A percentile compares a stretch with the other conserved stretches of the same genome.
Conservation (phyloP, 345 rosid genomes). For the Pistacia integerrima region DNA sequence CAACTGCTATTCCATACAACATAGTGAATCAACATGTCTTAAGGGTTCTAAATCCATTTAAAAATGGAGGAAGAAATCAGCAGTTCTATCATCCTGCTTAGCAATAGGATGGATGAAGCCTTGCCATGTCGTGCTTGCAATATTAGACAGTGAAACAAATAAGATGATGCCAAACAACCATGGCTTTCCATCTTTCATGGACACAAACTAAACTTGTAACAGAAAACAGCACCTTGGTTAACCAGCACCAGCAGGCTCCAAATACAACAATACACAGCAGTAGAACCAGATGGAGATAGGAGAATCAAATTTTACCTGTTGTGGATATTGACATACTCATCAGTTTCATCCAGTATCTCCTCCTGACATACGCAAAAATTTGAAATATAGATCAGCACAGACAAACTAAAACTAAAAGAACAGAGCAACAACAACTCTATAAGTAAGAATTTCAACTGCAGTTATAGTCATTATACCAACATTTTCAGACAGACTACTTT, state of each 20-base stretch:
- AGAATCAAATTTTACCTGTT: slow-evolving; percentile 47
- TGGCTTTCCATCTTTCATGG: background rate
- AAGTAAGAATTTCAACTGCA: background rate
- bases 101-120: background rate
- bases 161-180: background rate
- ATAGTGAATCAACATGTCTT: background rate
- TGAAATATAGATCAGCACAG: slow-evolving; percentile 1
- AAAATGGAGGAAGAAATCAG: background rate
- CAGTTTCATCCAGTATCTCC: slow-evolving; percentile 97
- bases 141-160: background rate
- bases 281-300: background rate
- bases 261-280: background rate
- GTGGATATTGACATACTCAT: slow-evolving; percentile 91
- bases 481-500: background rate
- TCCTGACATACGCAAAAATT: slow-evolving; percentile 55
- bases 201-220: background rate
- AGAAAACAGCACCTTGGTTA: background rate
- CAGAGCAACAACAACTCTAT: background rate
- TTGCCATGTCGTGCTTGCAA: background rate
- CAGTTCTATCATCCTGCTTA: slow-evolving; percentile 13
- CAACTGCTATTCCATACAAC: background rate
- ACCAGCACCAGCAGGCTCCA: background rate
- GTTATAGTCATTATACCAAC: background rate
- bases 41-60: background rate
- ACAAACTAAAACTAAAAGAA: background rate